Evolutionary conservation across 768 basidiomycete genomes (phyloP).

Genomic region (Auriscalpium orientale): DNA sequence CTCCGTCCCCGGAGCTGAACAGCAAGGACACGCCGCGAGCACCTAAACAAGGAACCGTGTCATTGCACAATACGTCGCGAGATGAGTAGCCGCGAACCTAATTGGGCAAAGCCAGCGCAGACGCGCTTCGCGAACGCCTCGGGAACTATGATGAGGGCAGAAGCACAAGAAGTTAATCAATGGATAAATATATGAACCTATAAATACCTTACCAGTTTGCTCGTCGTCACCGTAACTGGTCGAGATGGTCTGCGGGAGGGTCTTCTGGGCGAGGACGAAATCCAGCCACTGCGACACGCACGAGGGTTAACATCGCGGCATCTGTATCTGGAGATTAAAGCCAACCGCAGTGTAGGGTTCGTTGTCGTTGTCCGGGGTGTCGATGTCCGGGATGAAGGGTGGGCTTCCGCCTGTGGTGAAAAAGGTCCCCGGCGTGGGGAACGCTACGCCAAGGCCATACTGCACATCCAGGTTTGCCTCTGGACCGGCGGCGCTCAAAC

Average conservation of each 20-base stretch:
- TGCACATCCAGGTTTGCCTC: slow-evolving; percentile 69
- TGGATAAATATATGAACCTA: slow-evolving; percentile 22
- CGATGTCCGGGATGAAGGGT: slow-evolving; percentile 44
- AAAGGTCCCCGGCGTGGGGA: slow-evolving; percentile 52
- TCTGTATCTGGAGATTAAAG: background rate
- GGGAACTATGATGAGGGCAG: slow-evolving; percentile 37
- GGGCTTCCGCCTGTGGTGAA: slow-evolving; percentile 58
- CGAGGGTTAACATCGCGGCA: background rate
- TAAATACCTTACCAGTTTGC: slow-evolving; percentile 41
- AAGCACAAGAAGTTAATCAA: slow-evolving; percentile 24
- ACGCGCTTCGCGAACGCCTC: slow-evolving; percentile 45
- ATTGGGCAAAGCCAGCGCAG: slow-evolving; percentile 54
- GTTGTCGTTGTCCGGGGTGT: slow-evolving; percentile 34
- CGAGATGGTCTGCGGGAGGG: slow-evolving; percentile 53
- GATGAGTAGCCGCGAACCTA: slow-evolving; percentile 31
- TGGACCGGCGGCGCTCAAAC: slow-evolving; percentile 37
- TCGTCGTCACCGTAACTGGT: slow-evolving; percentile 72
- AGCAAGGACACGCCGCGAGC: slow-evolving; percentile 58
- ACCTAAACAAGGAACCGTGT: slow-evolving; percentile 27
- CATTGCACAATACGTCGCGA: background rate
- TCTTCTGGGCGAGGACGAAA: slow-evolving; percentile 38
- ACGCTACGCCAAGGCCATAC: slow-evolving; percentile 56
- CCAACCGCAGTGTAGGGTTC: slow-evolving; percentile 42
- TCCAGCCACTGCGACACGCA: slow-evolving; percentile 55
- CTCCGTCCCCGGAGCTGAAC: slow-evolving; percentile 65